Base-by-base conservation (phyloP, 202 grass and related monocot species). In the Thinopyrum obtusiflorum region DNA sequence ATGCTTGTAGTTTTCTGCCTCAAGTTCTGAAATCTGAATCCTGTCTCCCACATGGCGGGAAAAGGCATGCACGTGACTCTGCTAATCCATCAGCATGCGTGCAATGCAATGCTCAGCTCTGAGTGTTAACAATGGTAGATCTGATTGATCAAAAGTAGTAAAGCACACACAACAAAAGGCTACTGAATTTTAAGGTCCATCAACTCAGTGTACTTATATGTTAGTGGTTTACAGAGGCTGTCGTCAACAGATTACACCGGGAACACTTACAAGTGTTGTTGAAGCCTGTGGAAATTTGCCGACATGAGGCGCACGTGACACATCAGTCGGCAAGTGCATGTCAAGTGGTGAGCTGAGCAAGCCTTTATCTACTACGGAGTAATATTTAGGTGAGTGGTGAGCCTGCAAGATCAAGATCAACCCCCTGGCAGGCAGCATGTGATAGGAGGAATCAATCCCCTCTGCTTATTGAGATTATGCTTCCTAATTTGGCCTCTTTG, bases 1-100 rank as follows among this genome's bases (percentile, higher is more conserved):
- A 9, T 40, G 37, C 40, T 28, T 25, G 33, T 60, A 12, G 32
- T 18, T 85, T 90, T 78, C 36, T 83, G 9, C 4, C 40, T 12
- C 3, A 42, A 42, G 9, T 40, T 28, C 28, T 13, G 35, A 76
- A 76, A 13, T 1, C 2, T 28, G 72, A 88, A 88, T 79, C 78
- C 1, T 85, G 89, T 82, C 89, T 82, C 57, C 78, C 89, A 82
- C 73, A 73, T 68, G 82, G 55, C 24, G 49, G 37, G 40, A 80
- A 85, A 88, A 73, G 44, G 11, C 32, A 2, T 37, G 71, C 71
- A 88, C 49, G 49, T 53, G 17, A 2, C 53, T 57, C 53, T 57
- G 53, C 53, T 57, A 53, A 20, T 9, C 53, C 53, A n/a, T n/a
- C 18, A 57, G 18, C 18, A 20, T 57, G 36, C 73, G 27, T 66